Percentiles rank a stretch among this genome's conserved stretches.
Evolutionary conservation across 345 rosid genomes (phyloP).

Genomic region (Citrus hindsii): DNA sequence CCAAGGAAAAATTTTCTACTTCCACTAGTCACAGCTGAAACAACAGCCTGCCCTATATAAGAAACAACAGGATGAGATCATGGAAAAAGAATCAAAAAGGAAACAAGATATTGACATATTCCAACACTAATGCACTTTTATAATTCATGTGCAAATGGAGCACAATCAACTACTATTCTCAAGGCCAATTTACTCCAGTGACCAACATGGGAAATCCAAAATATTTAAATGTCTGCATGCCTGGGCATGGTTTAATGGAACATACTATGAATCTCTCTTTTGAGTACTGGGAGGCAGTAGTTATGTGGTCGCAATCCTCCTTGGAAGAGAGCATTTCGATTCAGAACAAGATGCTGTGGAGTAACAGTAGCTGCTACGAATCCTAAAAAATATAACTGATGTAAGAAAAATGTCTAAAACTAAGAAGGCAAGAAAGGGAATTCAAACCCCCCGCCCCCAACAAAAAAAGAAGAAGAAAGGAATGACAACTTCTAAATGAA

Average conservation of each 20-base stretch:
- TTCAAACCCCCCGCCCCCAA: no score
- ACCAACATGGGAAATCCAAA: not conserved
- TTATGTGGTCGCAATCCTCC: conserved; percentile 93
- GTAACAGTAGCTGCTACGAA: conserved; percentile 86
- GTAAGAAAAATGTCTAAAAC: not conserved
- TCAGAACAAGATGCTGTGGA: conserved; percentile 93
- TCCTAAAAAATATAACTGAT: conserved; percentile 33
- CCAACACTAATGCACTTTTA: not conserved
- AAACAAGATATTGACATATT: not conserved
- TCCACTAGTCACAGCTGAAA: conserved; percentile 88
- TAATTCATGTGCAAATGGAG: not conserved
- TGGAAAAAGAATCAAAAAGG: not conserved
- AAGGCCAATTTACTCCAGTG: not conserved
- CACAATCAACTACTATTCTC: conserved; percentile 32
- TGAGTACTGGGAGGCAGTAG: conserved; percentile 93
- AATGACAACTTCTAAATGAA: not conserved
- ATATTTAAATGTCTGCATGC: not conserved
- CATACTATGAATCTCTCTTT: conserved; percentile 87
- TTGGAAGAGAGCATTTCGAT: conserved; percentile 85
- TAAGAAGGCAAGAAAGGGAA: not conserved
- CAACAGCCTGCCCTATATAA: conserved; percentile 75
- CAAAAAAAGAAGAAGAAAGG: not conserved
- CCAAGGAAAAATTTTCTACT: conserved; percentile 87
- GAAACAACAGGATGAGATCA: conserved; percentile 7
- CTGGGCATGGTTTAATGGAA: conserved; percentile 1